Evolutionary conservation across 768 basidiomycete species (phyloP), one percentile per base, ranked within the genome.

Genomic region (Amanita muscaria): DNA sequence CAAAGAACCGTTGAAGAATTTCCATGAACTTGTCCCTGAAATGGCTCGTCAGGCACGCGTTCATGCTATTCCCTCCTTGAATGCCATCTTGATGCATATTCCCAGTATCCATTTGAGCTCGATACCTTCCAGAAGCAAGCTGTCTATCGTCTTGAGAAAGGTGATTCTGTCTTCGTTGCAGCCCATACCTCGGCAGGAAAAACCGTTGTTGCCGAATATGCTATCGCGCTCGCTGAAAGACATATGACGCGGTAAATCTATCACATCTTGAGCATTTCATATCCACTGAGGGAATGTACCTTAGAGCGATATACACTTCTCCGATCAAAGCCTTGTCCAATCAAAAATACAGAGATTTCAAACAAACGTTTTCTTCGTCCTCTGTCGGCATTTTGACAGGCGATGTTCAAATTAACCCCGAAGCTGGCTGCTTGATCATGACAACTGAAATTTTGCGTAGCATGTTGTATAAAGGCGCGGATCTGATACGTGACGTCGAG

Each of bases 171-270:
- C 14, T 99, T 99, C 59, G 93, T 99, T n/a, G 96, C 96, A 11
- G 96, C 96, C 4, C 96, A 99, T 64, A 99, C 96, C 3, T 93
- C 89, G n/a, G 96, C 96, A 12, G 96, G 96, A 25, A 99, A 99
- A 65, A 99, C 96, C 1, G 96, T 98, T 14, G 96, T 99, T 6
- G 96, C 96, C 0, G 96, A 99, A 58, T 99, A 98, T 61, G 96
- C 96, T 2, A 98, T 99, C 54, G 88, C 93, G 4, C 72, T 99
- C 7, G 94, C 96, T 4, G 87, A 83, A 52, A 93, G 92, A 57
- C 96, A 99, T 65, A 96, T 99, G 92, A 99, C 96, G n/a, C 76
- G 91, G 93, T 91, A 50, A 27, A 64, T 51, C 11, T 14, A 30
- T 42, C 18, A 24, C 16, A 18, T 43, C 16, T 31, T n/a, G 4